phyloP scores from a whole-genome alignment of 176 grass and related monocot species.

The Oryza nivara region DNA sequence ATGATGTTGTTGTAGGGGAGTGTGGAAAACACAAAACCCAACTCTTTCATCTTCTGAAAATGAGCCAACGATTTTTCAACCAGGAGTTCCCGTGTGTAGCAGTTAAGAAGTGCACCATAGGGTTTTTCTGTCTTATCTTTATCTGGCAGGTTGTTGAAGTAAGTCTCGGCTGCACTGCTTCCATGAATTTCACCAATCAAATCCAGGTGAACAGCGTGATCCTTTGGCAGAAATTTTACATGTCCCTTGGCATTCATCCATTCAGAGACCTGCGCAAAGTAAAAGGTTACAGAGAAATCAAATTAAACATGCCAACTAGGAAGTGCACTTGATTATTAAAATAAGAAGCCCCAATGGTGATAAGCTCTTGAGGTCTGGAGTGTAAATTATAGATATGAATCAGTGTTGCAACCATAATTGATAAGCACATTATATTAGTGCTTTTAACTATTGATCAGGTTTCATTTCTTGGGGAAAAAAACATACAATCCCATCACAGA shows the following conservation, averaged over 20 bases:
- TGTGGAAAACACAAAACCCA: slow-evolving; percentile 55
- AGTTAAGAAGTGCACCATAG: slow-evolving; percentile 79
- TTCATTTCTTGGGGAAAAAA: too few relatives aligned
- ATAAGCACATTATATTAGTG: neutral
- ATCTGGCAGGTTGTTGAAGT: slow-evolving; percentile 62
- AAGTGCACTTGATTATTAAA: slow-evolving; percentile 8
- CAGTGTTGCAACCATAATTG: neutral
- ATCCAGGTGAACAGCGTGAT: slow-evolving; percentile 83
- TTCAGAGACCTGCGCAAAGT: slow-evolving; percentile 70
- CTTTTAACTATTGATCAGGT: too few relatives aligned
- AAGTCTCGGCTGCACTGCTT: slow-evolving; percentile 61
- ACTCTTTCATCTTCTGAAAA: slow-evolving; percentile 80
- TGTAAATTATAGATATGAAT: neutral
- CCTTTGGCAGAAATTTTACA: slow-evolving; percentile 57
- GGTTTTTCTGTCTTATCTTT: slow-evolving; percentile 71
- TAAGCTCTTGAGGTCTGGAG: neutral
- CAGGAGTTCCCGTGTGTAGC: slow-evolving; percentile 64
- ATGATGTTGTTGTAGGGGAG: slow-evolving; percentile 83
- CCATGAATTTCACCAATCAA: slow-evolving; percentile 71
- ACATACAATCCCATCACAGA: too few relatives aligned
- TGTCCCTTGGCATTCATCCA: slow-evolving; percentile 73
- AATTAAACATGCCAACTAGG: slow-evolving; percentile 12
- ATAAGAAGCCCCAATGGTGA: neutral
- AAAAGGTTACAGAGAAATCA: neutral
- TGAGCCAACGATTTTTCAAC: slow-evolving; percentile 70